Evolutionary conservation across 768 basidiomycete species (phyloP).

Genomic region (Mycena belliarum): DNA sequence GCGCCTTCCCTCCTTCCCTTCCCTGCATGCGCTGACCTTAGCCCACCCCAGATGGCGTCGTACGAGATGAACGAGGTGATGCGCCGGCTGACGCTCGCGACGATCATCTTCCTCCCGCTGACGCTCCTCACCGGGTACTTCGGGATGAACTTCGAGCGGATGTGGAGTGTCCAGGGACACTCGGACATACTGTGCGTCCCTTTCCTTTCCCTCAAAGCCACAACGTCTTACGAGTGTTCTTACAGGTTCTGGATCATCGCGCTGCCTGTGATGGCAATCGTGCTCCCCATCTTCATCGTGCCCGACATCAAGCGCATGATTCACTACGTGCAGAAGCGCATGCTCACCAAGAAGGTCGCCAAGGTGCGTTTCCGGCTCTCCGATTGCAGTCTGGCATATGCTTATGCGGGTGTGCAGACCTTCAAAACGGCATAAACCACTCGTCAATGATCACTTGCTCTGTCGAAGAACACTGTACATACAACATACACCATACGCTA

Average conservation of each 20-base stretch:
- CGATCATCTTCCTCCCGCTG: slow-evolving; percentile 70
- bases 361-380: slow-evolving; percentile 8
- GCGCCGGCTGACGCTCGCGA: slow-evolving; percentile 66
- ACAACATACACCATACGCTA: too few species aligned
- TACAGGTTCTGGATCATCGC: slow-evolving; percentile 73
- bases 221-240: too few species aligned
- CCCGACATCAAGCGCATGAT: slow-evolving; percentile 47
- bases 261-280: slow-evolving; percentile 55
- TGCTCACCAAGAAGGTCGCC: slow-evolving; percentile 20
- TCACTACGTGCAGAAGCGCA: slow-evolving; percentile 49
- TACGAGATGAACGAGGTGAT: slow-evolving; percentile 73
- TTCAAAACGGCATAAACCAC: slow-evolving; percentile 13
- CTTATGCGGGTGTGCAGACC: background rate
- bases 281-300: slow-evolving; percentile 54
- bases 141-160: slow-evolving; percentile 63
- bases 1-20: slow-evolving; percentile 23
- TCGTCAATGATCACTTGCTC: too few species aligned
- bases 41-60: slow-evolving; percentile 63
- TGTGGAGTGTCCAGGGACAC: slow-evolving; percentile 50
- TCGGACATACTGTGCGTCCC: slow-evolving; percentile 48
- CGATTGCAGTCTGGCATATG: background rate
- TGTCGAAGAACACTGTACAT: too few species aligned
- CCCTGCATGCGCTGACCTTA: slow-evolving; percentile 4
- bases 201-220: background rate
- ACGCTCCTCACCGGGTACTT: slow-evolving; percentile 59